Conservation (phyloP, 345 rosid species). For the Litchi chinensis region DNA sequence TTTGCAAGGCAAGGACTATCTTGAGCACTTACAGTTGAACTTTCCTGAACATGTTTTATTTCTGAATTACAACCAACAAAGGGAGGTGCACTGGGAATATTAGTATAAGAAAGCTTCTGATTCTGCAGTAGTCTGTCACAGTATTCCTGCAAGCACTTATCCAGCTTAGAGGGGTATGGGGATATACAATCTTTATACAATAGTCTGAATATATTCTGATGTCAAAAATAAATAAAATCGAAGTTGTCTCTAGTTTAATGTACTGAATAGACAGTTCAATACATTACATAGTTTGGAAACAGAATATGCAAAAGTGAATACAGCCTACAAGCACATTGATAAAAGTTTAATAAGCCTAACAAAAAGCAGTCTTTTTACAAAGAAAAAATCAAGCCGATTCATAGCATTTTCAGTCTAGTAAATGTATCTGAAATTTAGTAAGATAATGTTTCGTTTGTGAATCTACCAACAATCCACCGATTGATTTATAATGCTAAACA, state of each 20-base stretch:
- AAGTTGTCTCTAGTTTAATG: neutral
- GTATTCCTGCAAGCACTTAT: slow-evolving; percentile 47
- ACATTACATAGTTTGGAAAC: neutral
- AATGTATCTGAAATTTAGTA: neutral
- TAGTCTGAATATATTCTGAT: neutral
- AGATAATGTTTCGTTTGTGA: neutral
- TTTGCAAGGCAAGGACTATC: slow-evolving; percentile 14
- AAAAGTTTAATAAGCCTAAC: neutral
- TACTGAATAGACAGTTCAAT: neutral
- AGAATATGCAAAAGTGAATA: neutral
- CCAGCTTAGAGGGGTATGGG: slow-evolving; percentile 2
- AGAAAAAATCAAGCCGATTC: neutral
- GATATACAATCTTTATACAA: neutral
- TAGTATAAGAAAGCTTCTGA: slow-evolving; percentile 32
- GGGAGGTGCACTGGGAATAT: slow-evolving; percentile 63
- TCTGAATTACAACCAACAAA: slow-evolving; percentile 36
- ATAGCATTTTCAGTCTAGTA: neutral
- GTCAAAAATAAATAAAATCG: neutral
- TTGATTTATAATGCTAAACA: neutral
- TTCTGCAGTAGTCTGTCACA: slow-evolving; percentile 40
- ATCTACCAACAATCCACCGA: neutral
- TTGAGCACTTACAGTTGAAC: slow-evolving; percentile 22
- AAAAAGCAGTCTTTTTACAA: neutral
- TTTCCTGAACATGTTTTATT: slow-evolving; percentile 36
- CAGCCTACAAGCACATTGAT: neutral